These are phyloP conservation scores for Mycena leptocephala DNA, from an alignment of 768 basidiomycete genomes.

Conservation along the genomic window DNA sequence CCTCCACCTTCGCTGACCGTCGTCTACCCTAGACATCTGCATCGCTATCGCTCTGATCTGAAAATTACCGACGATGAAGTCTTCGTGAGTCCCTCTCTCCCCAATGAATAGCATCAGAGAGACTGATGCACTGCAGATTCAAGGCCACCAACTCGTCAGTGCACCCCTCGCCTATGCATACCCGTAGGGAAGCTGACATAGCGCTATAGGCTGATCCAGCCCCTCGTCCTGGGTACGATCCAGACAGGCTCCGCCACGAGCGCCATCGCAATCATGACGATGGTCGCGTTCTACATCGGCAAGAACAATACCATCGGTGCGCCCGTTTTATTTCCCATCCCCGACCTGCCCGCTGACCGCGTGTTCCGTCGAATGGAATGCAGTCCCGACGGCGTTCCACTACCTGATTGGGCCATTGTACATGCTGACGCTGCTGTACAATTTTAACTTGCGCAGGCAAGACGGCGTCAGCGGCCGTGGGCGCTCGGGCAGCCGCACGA, in stretches of 20 bases:
- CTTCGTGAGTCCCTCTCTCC: too few relatives aligned
- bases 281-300: not conserved
- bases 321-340: too few relatives aligned
- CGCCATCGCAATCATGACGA: not conserved
- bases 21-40: not conserved
- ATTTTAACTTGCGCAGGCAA: not conserved
- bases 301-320: not conserved
- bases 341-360: too few relatives aligned
- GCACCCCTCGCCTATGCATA: not conserved
- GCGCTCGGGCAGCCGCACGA: not conserved
- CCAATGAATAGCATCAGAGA: too few relatives aligned
- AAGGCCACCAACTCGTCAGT: not conserved
- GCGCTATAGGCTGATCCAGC: conserved; percentile 4
- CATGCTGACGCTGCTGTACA: not conserved
- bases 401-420: not conserved
- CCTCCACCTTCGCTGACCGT: not conserved
- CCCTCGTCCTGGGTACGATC: not conserved
- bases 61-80: not conserved
- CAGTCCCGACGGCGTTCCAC: not conserved
- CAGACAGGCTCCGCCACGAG: not conserved
- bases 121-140: too few relatives aligned
- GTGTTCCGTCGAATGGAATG: not conserved
- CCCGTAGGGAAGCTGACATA: too few relatives aligned
- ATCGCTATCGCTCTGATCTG: conserved; percentile 11
- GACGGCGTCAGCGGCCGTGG: not conserved